phyloP scores from a whole-genome alignment of 2,329 filamentous ascomycete genomes.

The Exophiala sideris region DNA sequence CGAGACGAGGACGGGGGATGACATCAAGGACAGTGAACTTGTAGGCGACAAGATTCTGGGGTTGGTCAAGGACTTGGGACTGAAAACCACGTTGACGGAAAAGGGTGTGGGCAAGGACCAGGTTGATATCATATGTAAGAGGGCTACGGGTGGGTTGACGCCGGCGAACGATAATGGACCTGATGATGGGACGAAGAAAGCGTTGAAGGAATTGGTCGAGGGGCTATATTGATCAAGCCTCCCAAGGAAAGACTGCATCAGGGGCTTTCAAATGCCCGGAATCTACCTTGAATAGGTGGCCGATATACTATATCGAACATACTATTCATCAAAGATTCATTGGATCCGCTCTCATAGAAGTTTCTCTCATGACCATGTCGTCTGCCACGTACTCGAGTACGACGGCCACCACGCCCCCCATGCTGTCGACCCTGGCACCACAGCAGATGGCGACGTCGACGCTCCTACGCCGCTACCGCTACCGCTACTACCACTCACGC shows the following conservation, averaged over 20 bases:
- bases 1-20: constrained; percentile 22
- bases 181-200: constrained; percentile 16
- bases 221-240: constrained; percentile 10
- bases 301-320: no score
- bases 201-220: constrained; percentile 21
- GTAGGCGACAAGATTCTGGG: constrained; percentile 26
- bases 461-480: no score
- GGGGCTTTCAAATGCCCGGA: not conserved
- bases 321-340: no score
- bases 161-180: constrained; percentile 11
- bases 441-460: no score
- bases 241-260: no score
- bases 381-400: not conserved
- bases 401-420: not conserved
- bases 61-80: constrained; percentile 26
- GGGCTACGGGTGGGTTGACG: constrained; percentile 25
- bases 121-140: constrained; percentile 23
- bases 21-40: constrained; percentile 22
- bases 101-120: constrained; percentile 27
- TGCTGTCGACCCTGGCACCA: not conserved
- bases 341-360: no score
- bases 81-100: constrained; percentile 26
- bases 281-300: no score
- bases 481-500: no score
- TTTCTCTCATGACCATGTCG: not conserved